These are phyloP conservation scores for Planoprotostelium fungivorum DNA, from an alignment of 78 protist genomes.

Conservation along the genomic window DNA sequence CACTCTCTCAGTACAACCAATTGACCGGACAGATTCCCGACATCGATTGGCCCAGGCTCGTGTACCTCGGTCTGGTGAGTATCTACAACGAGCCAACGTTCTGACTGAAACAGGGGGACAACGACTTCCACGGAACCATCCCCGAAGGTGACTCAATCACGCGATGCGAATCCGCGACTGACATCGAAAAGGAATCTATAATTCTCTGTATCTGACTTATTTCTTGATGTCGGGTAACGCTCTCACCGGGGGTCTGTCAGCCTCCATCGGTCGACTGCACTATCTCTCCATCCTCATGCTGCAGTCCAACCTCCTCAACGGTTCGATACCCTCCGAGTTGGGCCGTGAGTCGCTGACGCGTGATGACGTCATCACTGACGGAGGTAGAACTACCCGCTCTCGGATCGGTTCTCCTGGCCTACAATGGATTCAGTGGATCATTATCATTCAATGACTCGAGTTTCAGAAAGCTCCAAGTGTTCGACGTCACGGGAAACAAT, in stretches of 20 bases:
- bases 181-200: background rate
- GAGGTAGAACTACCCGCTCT: background rate
- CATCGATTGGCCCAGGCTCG: background rate
- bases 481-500: background rate
- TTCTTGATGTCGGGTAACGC: background rate
- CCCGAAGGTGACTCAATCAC: background rate
- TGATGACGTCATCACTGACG: constrained; percentile 1
- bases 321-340: background rate
- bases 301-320: background rate
- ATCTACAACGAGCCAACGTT: background rate
- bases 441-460: too few relatives aligned
- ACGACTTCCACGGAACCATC: background rate
- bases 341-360: background rate
- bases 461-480: background rate
- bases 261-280: background rate
- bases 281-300: background rate
- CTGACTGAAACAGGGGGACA: background rate
- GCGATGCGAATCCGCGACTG: background rate
- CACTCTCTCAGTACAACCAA: background rate
- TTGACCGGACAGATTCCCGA: background rate
- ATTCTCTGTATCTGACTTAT: background rate
- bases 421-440: background rate
- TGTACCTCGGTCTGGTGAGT: background rate
- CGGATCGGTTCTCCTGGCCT: background rate
- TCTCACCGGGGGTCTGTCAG: background rate